Evolutionary conservation across 768 basidiomycete genomes (phyloP), one percentile per base, ranked within the genome.

Genomic region (Terana coerulea): DNA sequence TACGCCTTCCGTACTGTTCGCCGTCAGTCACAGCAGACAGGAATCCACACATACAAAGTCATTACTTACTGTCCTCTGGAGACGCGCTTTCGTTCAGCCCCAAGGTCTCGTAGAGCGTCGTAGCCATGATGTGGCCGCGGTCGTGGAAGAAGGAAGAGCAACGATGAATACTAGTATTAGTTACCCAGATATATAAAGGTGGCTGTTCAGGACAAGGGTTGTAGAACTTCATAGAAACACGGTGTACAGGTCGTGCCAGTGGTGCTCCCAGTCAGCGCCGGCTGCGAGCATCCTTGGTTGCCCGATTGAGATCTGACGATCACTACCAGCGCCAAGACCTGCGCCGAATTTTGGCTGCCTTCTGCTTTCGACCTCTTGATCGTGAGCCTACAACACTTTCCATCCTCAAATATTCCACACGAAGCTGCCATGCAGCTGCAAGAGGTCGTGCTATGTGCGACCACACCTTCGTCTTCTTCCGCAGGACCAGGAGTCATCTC

Each of bases 1-100:
- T 91, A 91, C n/a, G 88, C 88, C 59, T 78, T 87, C 54, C 86
- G 79, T 56, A 91, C 88, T 91, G 55, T 31, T 21, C 36, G 17
- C n/a, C 26, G 9, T 29, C 34, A 26, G 28, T 21, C 22, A 26
- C 33, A 47, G 26, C 8, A 12, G 8, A n/a, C 34, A 30, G 24
- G 21, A 21, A 26, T 24, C n/a, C 3, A 56, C 47, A 44, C 12
- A 35, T 26, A 26, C 15, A 7, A 29, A 59, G 36, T 62, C 21
- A 14, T 5, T 35, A 74, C 81, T 24, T 59, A 88, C 88, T 75
- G 64, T 90, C 75, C 54, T 88, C 86, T 8, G 73, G 61, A 1
- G 79, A 70, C 0, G 86, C 87, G 60, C 79, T 74, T 31, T 63
- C 69, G 9, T 70, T 42, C 0, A 90, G 50, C 22, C 75, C 80